A percentile compares a stretch with the other conserved stretches of the same genome.
Evolutionary conservation across 2,329 filamentous ascomycete genomes (phyloP).

Genomic region (Huntiella abstrusa): DNA sequence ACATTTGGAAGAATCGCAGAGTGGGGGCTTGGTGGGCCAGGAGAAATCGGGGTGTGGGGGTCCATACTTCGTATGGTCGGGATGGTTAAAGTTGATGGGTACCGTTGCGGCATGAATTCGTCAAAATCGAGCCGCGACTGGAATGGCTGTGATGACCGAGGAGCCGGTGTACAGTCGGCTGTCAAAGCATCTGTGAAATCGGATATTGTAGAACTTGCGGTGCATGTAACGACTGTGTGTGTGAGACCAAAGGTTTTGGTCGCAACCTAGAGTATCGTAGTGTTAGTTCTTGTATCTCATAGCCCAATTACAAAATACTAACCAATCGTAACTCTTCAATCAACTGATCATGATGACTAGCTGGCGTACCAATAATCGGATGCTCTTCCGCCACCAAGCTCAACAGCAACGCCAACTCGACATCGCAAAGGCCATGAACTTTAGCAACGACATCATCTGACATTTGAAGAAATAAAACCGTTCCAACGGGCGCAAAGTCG

Average conservation of each 20-base stretch:
- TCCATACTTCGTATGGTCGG: conserved; percentile 12
- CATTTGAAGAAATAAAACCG: conserved; percentile 25
- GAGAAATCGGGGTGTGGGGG: conserved; percentile 14
- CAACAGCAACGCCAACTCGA: conserved; percentile 72
- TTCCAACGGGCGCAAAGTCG: background rate
- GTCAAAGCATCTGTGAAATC: conserved; percentile 61
- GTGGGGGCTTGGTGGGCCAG: background rate
- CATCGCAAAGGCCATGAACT: conserved; percentile 63
- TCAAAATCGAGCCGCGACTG: conserved; percentile 12
- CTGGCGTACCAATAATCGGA: conserved; percentile 64
- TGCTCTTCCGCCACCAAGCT: conserved; percentile 69
- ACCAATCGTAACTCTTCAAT: conserved; percentile 56
- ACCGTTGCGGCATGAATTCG: conserved; percentile 15
- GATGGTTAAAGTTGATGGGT: conserved; percentile 17
- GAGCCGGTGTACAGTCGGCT: conserved; percentile 16
- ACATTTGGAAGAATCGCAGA: conserved; percentile 52
- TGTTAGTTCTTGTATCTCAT: background rate
- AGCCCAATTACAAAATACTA: conserved; percentile 3
- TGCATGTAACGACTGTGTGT: conserved; percentile 54
- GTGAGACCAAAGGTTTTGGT: conserved; percentile 53
- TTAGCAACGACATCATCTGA: conserved; percentile 44
- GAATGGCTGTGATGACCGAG: conserved; percentile 15
- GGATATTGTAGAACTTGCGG: conserved; percentile 54
- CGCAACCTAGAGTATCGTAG: conserved; percentile 31
- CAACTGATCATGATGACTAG: conserved; percentile 39